Conservation (phyloP, 495 filamentous ascomycete species). For the Sabuloglossum arenarium region DNA sequence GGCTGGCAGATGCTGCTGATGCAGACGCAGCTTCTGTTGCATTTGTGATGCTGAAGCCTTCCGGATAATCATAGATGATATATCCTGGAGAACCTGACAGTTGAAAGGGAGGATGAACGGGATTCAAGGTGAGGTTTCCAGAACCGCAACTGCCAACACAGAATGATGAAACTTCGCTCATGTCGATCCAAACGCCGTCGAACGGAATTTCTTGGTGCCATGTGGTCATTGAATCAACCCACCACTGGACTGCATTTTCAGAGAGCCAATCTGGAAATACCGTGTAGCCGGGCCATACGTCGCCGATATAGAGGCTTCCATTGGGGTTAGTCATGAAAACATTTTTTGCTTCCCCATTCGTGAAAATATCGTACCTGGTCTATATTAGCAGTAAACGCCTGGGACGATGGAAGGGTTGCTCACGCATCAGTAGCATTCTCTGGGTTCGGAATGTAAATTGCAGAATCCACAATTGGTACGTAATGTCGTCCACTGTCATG, state of each 20-base stretch:
- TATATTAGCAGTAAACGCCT: neutral
- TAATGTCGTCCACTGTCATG: conserved; percentile 52
- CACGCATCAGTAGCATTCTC: conserved; percentile 45
- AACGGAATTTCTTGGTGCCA: conserved; percentile 38
- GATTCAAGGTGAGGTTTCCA: conserved; percentile 45
- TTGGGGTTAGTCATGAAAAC: conserved; percentile 43
- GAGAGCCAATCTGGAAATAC: conserved; percentile 45
- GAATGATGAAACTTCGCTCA: conserved; percentile 54
- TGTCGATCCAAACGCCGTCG: conserved; percentile 43
- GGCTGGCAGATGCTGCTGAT: conserved; percentile 28
- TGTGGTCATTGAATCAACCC: conserved; percentile 41
- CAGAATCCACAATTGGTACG: conserved; percentile 69
- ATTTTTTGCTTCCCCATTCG: conserved; percentile 39
- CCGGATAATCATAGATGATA: conserved; percentile 41
- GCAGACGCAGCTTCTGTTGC: conserved; percentile 43
- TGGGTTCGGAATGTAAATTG: conserved; percentile 59
- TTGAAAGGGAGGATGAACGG: conserved; percentile 42
- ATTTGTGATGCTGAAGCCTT: conserved; percentile 52
- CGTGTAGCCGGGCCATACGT: conserved; percentile 43
- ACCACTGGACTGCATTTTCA: conserved; percentile 39
- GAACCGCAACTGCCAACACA: conserved; percentile 62
- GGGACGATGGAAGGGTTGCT: conserved; percentile 6
- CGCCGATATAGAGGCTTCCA: conserved; percentile 38
- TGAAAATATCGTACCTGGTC: conserved; percentile 38
- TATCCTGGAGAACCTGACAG: conserved; percentile 46